phyloP scores from a whole-genome alignment of 495 filamentous ascomycete genomes.

The Aspergillus taichungensis region DNA sequence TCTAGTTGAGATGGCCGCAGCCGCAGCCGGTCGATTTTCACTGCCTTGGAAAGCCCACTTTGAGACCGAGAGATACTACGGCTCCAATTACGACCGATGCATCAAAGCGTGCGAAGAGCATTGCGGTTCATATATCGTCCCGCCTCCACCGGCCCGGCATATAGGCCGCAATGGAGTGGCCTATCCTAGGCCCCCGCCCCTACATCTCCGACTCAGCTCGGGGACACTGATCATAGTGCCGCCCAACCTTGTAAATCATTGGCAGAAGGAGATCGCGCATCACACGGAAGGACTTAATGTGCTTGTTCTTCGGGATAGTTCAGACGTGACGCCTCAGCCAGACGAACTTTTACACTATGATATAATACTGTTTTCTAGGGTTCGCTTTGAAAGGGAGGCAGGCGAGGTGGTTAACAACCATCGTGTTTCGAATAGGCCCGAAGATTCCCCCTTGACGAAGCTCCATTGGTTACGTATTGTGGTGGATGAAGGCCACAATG shows the following conservation, averaged over 20 bases:
- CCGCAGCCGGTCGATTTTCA: conserved; percentile 52
- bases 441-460: conserved; percentile 53
- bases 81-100: conserved; percentile 38
- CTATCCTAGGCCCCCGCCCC: conserved; percentile 27
- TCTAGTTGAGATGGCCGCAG: conserved; percentile 64
- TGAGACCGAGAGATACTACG: conserved; percentile 22
- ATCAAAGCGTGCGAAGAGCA: conserved; percentile 46
- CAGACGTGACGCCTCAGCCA: conserved; percentile 49
- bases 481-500: conserved; percentile 84
- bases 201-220: conserved; percentile 52
- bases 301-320: conserved; percentile 43
- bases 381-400: conserved; percentile 58
- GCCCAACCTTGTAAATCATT: conserved; percentile 46
- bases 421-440: conserved; percentile 22
- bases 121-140: conserved; percentile 46
- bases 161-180: conserved; percentile 34
- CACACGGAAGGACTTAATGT: conserved; percentile 64
- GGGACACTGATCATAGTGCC: conserved; percentile 53
- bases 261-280: conserved; percentile 50
- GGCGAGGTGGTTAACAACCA: conserved; percentile 26
- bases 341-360: conserved; percentile 60
- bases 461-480: conserved; percentile 82
- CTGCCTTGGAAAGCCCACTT: conserved; percentile 62
- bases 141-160: conserved; percentile 36
- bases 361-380: conserved; percentile 67